phyloP scores from a whole-genome alignment of 768 basidiomycete species.

The Imleria badia region DNA sequence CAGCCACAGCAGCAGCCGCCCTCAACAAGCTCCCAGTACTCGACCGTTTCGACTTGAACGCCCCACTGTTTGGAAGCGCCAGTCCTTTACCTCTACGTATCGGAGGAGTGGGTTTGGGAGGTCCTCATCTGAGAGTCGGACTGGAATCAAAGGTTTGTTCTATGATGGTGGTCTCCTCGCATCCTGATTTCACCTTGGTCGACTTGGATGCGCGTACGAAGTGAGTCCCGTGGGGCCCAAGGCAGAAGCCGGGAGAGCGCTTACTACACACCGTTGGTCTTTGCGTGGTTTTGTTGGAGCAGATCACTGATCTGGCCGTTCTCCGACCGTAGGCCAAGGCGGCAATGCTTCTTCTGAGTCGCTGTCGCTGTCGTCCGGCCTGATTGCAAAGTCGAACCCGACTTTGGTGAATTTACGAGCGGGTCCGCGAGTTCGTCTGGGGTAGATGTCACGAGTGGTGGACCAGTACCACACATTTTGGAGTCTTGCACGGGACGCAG shows the following conservation, averaged over 20 bases:
- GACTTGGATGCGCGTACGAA: conserved; percentile 19
- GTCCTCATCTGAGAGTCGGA: conserved; percentile 63
- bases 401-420: conserved; percentile 71
- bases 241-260: conserved; percentile 35
- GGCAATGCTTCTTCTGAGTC: conserved; percentile 33
- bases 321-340: conserved; percentile 50
- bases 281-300: too few species aligned
- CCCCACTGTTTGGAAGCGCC: conserved; percentile 5
- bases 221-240: conserved; percentile 40
- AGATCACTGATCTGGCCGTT: conserved; percentile 41
- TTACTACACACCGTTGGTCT: conserved; percentile 28
- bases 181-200: conserved; percentile 8
- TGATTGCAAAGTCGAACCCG: conserved; percentile 66
- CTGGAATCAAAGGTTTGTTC: conserved; percentile 16
- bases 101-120: conserved; percentile 83
- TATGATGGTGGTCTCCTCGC: neutral
- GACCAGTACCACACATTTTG: conserved; percentile 79
- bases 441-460: conserved; percentile 68
- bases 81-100: conserved; percentile 42
- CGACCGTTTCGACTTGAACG: conserved; percentile 37
- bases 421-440: conserved; percentile 65
- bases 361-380: conserved; percentile 30
- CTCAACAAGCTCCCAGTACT: conserved; percentile 56
- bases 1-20: conserved; percentile 52
- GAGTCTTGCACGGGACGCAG: conserved; percentile 28